Percentiles rank a stretch among this genome's conserved stretches.
Conservation (phyloP, 2,329 filamentous ascomycete genomes). For the Colletotrichum simmondsii region DNA sequence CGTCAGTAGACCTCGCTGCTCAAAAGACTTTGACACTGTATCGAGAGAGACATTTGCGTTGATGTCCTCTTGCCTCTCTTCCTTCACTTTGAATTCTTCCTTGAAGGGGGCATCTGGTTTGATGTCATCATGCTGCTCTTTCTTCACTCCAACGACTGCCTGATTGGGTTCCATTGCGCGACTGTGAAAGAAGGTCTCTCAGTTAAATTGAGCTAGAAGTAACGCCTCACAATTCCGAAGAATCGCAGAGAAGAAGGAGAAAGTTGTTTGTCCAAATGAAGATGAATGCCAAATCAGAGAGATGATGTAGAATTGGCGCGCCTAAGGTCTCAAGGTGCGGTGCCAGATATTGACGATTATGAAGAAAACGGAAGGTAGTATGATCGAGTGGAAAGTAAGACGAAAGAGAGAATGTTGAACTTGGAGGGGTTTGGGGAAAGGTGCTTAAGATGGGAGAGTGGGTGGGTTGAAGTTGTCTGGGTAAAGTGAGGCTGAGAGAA, state of each 20-base stretch:
- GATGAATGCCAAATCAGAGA: no score
- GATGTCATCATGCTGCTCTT: background rate
- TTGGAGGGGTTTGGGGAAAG: background rate
- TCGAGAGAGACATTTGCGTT: background rate
- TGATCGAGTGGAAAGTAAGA: background rate
- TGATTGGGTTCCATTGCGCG: background rate
- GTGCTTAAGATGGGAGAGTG: background rate
- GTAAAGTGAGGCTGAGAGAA: background rate
- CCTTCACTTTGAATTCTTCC: background rate
- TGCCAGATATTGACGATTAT: background rate
- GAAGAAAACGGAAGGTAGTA: fast-evolving
- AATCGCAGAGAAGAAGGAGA: no score
- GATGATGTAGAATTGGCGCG: no score
- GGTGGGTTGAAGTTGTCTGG: background rate
- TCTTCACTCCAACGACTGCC: background rate
- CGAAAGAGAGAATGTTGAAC: background rate
- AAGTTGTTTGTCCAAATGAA: no score
- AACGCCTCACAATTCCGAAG: no score
- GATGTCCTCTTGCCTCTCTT: background rate
- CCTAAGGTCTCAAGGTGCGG: background rate
- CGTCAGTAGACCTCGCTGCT: background rate
- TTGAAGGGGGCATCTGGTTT: background rate
- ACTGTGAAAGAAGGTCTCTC: background rate
- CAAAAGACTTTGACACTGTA: background rate
- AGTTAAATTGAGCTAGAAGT: no score